Base-by-base conservation (phyloP, 139 green algal genomes). In the Deuterostichococcus epilithicus region DNA sequence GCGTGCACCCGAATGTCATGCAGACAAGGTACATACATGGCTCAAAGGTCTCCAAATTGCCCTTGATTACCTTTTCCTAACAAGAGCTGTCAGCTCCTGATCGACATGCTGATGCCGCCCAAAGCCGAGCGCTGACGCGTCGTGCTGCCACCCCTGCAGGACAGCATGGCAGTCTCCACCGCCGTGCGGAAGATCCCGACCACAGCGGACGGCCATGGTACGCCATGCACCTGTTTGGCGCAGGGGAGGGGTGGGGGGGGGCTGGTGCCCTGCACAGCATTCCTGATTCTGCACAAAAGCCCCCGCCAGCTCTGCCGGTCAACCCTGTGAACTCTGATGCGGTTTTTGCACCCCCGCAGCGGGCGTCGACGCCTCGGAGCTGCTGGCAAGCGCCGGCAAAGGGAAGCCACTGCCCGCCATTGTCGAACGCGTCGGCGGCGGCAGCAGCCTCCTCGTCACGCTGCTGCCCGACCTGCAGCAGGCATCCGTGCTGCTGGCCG, bases 381-480 rank as follows among this genome's bases (percentile, higher is more conserved):
- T 94, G 68, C 78, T 98, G 66, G 44, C 84, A 1, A 75, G 32
- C 20, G 75, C 89, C n/a, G 90, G 92, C 84, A 96, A 95, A 82
- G 91, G 91, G 82, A 90, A 90, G 70, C 79, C 83, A 5, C 77
- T 97, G 70, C 76, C 85, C 10, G 92, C 83, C 0, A 87, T 98
- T 37, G 95, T 98, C 75, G 94, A 98, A 73, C 75, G 74, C 22
- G 93, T 96, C 42, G 78, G 88, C 63, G 92, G 92, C 60, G 94
- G 94, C 60, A 84, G 81, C 84, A 91, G 67, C 5, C 70, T 98
- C 72, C 87, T 90, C 39, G 82, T 96, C 34, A 91, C 80, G 37
- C 80, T 98, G 70, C 85, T 97, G 74, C 88, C 90, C 1, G 78
- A 83, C 35, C 82, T 89, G 68, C 83, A 88, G 67, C 78, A 28